These are phyloP conservation scores for Castanopsis chinensis DNA, from an alignment of 306 rosid species.

Conservation along the genomic window DNA sequence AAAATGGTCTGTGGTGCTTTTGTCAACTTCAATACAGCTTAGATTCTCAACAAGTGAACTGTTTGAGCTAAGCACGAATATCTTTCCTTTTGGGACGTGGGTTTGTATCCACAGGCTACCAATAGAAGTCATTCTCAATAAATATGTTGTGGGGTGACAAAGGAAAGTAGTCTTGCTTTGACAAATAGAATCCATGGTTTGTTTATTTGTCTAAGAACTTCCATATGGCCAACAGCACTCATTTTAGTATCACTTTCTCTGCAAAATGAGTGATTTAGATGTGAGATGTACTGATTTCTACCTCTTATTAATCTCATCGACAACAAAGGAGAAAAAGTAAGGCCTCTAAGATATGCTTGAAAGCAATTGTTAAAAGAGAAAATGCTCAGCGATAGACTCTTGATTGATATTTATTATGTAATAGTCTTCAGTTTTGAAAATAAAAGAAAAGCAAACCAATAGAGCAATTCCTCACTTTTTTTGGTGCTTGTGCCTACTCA, in stretches of 20 bases:
- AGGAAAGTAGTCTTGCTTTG: neutral
- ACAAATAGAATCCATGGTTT: neutral
- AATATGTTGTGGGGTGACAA: neutral
- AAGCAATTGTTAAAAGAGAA: neutral
- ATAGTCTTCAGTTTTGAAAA: neutral
- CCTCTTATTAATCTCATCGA: neutral
- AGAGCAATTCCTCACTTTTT: neutral
- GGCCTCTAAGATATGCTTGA: neutral
- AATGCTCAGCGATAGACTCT: neutral
- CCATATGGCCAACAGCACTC: conserved; percentile 8
- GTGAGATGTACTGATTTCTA: neutral
- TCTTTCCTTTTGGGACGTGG: conserved; percentile 25
- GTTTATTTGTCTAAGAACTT: neutral
- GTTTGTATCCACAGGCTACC: conserved; percentile 1
- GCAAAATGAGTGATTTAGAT: conserved; percentile 3
- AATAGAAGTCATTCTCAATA: neutral
- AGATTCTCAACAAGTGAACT: conserved; percentile 37
- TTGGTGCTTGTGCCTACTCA: too few relatives aligned
- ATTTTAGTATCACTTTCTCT: conserved; percentile 8
- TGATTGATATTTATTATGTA: neutral
- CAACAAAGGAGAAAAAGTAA: too few relatives aligned
- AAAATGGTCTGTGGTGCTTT: neutral
- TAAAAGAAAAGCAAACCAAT: conserved; percentile 4
- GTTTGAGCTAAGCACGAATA: conserved; percentile 35
- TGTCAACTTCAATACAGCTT: conserved; percentile 22